Base-by-base conservation (phyloP, 345 rosid species). In the Dipteronia dyeriana region DNA sequence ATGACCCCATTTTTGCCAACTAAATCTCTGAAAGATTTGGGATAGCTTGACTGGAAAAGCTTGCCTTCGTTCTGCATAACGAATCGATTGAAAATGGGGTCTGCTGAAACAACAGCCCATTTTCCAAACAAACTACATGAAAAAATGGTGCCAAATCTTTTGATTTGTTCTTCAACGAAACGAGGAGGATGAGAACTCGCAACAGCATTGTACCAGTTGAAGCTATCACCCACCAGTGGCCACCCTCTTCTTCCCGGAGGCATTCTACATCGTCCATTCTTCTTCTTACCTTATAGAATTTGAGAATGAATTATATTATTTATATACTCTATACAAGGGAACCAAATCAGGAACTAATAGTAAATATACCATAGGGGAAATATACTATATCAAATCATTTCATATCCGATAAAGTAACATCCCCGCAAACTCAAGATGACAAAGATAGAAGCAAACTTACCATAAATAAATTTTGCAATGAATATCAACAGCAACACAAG, bases 1-100 rank as follows among this genome's bases (percentile, higher is more conserved):
- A 94, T 91, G 29, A 94, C 84, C 19, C 98, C 98, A 76, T 94
- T 89, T 82, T 90, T 90, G 0, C 97, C 98, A 0, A 94, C 97
- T 84, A 94, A 81, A 71, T 94, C 96, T 26, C 94, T 82, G 76
- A 94, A 94, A 12, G 98, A 90, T 73, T 92, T 94, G 25, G 97
- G 97, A 80, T 94, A 94, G 66, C 92, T 94, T 0, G 98, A 94
- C 71, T 89, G 91, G 78, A 94, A 94, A 74, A 94, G 53, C 81
- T 81, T 90, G 4, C 98, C 97, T 82, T 94, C 98, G 34, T 90
- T 90, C 79, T 84, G 93, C 94, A 94, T 91, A 60, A 94, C 81
- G 57, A 86, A 91, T 73, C 90, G 80, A 77, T 94, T 92, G 63
- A 94, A 94, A 2, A 0, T 75, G 0, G 97, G 92, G 71, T 94